A percentile compares a stretch with the other conserved stretches of the same genome.
Conservation (phyloP, 192 early-diverging fungal species). For the Rhizophagus clarus region DNA sequence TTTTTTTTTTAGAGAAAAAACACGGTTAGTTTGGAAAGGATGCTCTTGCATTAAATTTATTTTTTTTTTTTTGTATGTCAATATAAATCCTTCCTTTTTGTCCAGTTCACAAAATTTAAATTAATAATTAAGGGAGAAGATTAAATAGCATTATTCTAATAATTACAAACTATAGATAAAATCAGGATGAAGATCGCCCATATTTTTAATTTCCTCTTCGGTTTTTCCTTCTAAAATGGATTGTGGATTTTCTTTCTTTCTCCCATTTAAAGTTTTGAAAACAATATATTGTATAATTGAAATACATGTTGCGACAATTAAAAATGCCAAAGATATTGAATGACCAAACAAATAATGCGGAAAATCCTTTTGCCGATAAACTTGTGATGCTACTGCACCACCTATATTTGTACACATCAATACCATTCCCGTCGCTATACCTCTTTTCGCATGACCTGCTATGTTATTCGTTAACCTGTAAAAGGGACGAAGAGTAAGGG, state of each 20-base stretch:
- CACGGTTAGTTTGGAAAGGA: too few species aligned
- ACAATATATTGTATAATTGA: background rate
- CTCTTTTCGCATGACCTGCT: conserved; percentile 76
- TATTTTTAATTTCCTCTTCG: background rate
- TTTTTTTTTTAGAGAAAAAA: too few species aligned
- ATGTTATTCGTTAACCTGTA: conserved; percentile 66
- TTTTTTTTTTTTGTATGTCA: too few species aligned
- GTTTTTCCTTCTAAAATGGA: background rate
- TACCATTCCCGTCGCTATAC: conserved; percentile 64
- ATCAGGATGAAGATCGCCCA: background rate
- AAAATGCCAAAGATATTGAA: background rate
- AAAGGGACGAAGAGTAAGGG: conserved; percentile 28
- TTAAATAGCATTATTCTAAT: too few species aligned
- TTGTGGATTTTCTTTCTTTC: background rate
- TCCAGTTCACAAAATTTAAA: too few species aligned
- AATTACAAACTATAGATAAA: background rate
- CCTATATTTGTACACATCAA: conserved; percentile 73
- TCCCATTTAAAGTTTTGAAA: background rate
- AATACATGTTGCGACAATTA: background rate
- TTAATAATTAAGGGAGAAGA: too few species aligned
- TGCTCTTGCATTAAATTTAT: too few species aligned
- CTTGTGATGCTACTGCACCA: conserved; percentile 72
- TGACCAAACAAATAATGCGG: background rate
- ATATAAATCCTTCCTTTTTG: too few species aligned
- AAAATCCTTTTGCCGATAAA: conserved; percentile 44